These are phyloP conservation scores for Penicillium vulpinum DNA, from an alignment of 2,329 filamentous ascomycete genomes.

Conservation along the genomic window DNA sequence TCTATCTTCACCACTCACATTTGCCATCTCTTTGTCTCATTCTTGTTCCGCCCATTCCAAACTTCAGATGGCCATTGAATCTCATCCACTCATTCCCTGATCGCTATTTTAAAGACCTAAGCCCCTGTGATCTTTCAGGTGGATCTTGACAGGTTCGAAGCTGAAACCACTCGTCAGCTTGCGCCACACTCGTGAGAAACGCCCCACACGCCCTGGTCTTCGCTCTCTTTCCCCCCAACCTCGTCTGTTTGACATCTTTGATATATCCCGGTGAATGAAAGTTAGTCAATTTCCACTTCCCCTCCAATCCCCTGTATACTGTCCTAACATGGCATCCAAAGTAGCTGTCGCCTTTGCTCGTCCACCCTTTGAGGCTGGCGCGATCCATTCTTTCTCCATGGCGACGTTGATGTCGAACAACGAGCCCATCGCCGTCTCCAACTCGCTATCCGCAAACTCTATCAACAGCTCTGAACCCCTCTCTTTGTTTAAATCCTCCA, in stretches of 20 bases:
- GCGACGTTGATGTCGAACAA: conserved; percentile 45
- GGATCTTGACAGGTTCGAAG: conserved; percentile 31
- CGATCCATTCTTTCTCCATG: conserved; percentile 40
- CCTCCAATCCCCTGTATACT: conserved; percentile 2
- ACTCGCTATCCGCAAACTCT: conserved; percentile 34
- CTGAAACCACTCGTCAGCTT: conserved; percentile 46
- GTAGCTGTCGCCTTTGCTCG: conserved; percentile 34
- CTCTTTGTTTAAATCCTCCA: conserved; percentile 37
- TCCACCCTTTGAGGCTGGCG: conserved; percentile 34
- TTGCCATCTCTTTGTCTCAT: conserved; percentile 9
- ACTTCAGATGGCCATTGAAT: conserved; percentile 17
- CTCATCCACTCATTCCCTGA: conserved; percentile 22
- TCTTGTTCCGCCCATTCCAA: conserved; percentile 16
- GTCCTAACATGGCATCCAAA: conserved; percentile 40
- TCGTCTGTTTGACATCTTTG: conserved; percentile 12
- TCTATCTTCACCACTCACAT: not conserved
- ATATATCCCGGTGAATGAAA: conserved; percentile 20
- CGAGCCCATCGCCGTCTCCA: conserved; percentile 42
- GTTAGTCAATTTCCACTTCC: conserved; percentile 15
- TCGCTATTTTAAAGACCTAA: conserved; percentile 31
- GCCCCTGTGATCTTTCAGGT: conserved; percentile 13
- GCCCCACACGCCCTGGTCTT: conserved; percentile 38
- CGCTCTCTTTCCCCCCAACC: conserved; percentile 14
- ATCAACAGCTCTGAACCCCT: conserved; percentile 35
- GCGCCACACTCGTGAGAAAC: conserved; percentile 44